phyloP scores from a whole-genome alignment of 2,329 filamentous ascomycete genomes.

The Alternaria rosae region DNA sequence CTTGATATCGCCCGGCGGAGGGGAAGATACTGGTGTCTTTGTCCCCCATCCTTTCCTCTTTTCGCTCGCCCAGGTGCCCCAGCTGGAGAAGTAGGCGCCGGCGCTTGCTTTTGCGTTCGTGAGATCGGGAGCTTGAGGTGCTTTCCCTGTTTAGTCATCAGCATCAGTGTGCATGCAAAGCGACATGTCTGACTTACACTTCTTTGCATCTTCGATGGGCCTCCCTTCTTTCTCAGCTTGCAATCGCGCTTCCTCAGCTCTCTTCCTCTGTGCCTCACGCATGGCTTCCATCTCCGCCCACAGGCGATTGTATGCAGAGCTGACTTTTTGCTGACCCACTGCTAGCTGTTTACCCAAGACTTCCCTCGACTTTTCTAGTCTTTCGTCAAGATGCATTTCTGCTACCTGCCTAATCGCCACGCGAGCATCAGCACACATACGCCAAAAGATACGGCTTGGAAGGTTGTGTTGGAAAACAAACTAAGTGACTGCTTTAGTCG shows the following conservation, averaged over 20 bases:
- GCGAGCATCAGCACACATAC: conserved; percentile 48
- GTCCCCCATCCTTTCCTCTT: conserved; percentile 64
- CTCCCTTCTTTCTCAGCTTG: conserved; percentile 43
- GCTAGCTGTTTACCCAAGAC: conserved; percentile 88
- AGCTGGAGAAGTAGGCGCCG: conserved; percentile 69
- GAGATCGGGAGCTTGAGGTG: conserved; percentile 56
- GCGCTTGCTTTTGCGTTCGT: conserved; percentile 64
- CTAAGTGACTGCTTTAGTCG: conserved; percentile 39
- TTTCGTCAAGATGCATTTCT: conserved; percentile 91
- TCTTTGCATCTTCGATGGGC: conserved; percentile 20
- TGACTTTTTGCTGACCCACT: conserved; percentile 86
- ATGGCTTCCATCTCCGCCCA: conserved; percentile 89
- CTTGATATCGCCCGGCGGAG: conserved; percentile 34
- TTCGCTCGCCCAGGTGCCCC: conserved; percentile 73
- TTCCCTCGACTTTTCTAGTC: conserved; percentile 82
- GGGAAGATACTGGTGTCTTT: conserved; percentile 33
- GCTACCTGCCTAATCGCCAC: conserved; percentile 72
- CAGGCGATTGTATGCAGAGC: conserved; percentile 82
- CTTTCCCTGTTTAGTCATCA: conserved; percentile 28
- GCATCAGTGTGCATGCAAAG: not conserved
- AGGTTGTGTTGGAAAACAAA: conserved; percentile 38
- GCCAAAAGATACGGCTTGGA: conserved; percentile 38
- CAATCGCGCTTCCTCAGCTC: conserved; percentile 63
- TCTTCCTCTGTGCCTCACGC: conserved; percentile 74
- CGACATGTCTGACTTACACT: conserved; percentile 27